A percentile compares a stretch with the other conserved stretches of the same genome.
Conservation (phyloP, 73 alveolate genomes). For the Tetrahymena borealis region DNA sequence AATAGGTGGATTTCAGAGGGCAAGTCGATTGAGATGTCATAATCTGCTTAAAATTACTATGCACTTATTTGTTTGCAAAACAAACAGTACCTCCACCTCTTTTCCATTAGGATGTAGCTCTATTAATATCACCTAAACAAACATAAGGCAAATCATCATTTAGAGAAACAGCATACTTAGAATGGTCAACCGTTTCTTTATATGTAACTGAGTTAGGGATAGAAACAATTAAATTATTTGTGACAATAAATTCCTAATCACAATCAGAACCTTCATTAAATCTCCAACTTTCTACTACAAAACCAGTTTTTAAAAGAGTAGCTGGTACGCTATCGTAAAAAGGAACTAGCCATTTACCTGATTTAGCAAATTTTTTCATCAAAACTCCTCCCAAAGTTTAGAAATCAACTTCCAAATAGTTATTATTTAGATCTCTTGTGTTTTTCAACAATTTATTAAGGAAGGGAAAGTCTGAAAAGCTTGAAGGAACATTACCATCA, state of each 20-base stretch:
- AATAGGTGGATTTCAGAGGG: neutral
- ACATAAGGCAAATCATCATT: neutral
- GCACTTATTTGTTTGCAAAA: neutral
- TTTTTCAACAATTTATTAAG: neutral
- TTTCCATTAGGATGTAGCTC: slow-evolving; percentile 18
- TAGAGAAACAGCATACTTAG: slow-evolving; percentile 17
- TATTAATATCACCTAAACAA: slow-evolving; percentile 14
- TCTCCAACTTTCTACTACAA: neutral
- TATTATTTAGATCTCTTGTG: neutral
- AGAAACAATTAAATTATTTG: neutral
- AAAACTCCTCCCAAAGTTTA: neutral
- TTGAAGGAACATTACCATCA: neutral
- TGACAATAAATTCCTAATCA: neutral
- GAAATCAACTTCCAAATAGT: neutral
- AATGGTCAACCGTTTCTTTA: slow-evolving; percentile 20
- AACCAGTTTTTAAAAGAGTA: neutral
- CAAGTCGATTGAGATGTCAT: neutral
- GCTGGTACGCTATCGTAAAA: neutral
- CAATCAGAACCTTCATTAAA: neutral
- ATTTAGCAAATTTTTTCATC: neutral
- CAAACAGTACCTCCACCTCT: slow-evolving; percentile 39
- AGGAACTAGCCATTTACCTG: neutral
- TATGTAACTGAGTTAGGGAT: neutral
- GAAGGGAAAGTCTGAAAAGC: neutral
- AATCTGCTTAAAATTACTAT: neutral